Evolutionary conservation across 2,329 filamentous ascomycete species (phyloP), one percentile per base, ranked within the genome.

Genomic region (Pseudogymnoascus sp.): DNA sequence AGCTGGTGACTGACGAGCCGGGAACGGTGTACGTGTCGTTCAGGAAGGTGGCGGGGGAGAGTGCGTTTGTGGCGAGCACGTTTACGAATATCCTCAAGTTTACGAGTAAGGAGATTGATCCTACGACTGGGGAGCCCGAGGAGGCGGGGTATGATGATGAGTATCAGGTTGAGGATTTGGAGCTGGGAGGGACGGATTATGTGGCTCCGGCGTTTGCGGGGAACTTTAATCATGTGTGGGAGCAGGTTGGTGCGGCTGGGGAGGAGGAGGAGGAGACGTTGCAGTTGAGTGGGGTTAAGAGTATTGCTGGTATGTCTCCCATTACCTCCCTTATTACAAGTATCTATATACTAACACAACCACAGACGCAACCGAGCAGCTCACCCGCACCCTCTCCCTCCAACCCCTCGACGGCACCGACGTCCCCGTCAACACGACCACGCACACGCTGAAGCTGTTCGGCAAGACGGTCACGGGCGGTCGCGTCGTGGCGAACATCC

Each of bases 31-130:
- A 97, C 72, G 94, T 97, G 41, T 92, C 92, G 2, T 97, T 99
- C 81, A 90, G 89, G 77, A 94, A 95, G 75, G 77, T 85, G 29
- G 84, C 82, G 63, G 92, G 90, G 62, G 90, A 91, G 70, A 81
- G 79, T 44, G 84, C 88, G n/a, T 88, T 95, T 74, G 87, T 92
- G 4, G 81, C 89, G 21, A 86, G 88, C 60, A 89, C 85, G 42
- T 96, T 99, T 76, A 91, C 90, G 67, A 99, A 97, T 76, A 80
- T 91, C 39, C 88, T 99, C 73, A 97, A 94, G 77, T 99, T 99
- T 75, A 97, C 92, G 15, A 94, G 89, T 80, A 97, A 97, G 79
- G 94, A 99, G 77, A 94, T 99, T 67, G 94, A 99, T 71, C 94
- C 94, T 5, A 89, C 89, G 27, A 96, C 91, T n/a, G 85, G 86